Percentiles rank a stretch among this genome's conserved stretches.
These are phyloP conservation scores for Mollisiaceae sp. DNA, from an alignment of 2,329 filamentous ascomycete genomes.

Conservation along the genomic window DNA sequence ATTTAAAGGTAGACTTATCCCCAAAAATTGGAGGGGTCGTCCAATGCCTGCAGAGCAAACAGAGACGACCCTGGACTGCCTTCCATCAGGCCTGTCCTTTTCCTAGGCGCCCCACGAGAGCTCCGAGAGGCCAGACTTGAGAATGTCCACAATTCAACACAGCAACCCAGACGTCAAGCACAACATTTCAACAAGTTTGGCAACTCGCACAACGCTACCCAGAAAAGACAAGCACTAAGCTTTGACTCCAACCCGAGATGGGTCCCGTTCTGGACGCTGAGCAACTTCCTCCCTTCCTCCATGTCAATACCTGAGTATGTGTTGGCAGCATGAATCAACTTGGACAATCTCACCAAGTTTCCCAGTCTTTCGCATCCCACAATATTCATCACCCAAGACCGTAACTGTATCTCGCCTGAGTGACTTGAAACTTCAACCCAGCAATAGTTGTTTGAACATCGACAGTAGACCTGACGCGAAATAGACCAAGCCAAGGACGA, in stretches of 20 bases:
- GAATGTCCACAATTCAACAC: constrained; percentile 27
- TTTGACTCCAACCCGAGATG: constrained; percentile 95
- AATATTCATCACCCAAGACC: constrained; percentile 14
- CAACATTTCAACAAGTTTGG: constrained; percentile 20
- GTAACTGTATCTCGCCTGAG: constrained; percentile 28
- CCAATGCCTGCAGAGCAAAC: constrained; percentile 26
- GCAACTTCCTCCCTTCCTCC: constrained; percentile 27
- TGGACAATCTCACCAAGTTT: constrained; percentile 33
- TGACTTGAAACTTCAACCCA: constrained; percentile 28
- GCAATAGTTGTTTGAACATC: constrained; percentile 26
- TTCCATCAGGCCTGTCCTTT: constrained; percentile 38
- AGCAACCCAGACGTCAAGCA: constrained; percentile 27
- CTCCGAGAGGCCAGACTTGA: constrained; percentile 26
- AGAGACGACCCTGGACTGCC: constrained; percentile 43
- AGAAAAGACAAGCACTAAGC: constrained; percentile 79
- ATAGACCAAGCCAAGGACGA: constrained; percentile 26
- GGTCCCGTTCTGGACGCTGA: constrained; percentile 63
- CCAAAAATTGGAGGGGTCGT: constrained; percentile 41
- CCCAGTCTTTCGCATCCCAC: constrained; percentile 33
- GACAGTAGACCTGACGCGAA: constrained; percentile 33
- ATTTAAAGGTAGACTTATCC: constrained; percentile 40
- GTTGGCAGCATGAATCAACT: constrained; percentile 30
- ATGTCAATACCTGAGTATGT: constrained; percentile 21
- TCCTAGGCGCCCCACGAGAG: neutral
- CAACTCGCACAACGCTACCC: constrained; percentile 33